These are phyloP conservation scores for Sphagnum tenellum DNA, from an alignment of 225 moss, liverwort and hornwort genomes.

Conservation along the genomic window DNA sequence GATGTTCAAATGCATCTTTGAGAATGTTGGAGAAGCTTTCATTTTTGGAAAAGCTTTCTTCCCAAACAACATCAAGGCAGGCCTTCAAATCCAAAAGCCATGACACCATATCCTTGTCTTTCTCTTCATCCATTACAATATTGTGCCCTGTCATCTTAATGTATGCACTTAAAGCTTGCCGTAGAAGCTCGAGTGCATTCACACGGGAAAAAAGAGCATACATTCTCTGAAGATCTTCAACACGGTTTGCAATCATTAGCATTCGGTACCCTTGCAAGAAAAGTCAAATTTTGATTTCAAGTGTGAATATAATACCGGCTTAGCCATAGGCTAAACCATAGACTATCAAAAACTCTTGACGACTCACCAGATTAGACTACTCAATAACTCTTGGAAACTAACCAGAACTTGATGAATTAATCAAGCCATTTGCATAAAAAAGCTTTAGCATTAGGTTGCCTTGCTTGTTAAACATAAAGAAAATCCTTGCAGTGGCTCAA, in stretches of 20 bases:
- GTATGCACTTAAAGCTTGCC: constrained; percentile 63
- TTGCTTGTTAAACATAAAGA: too few relatives aligned
- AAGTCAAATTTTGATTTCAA: not conserved
- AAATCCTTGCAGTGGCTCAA: too few relatives aligned
- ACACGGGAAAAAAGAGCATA: constrained; percentile 84
- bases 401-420: too few relatives aligned
- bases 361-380: too few relatives aligned
- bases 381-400: too few relatives aligned
- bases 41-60: constrained; percentile 85
- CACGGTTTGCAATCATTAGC: constrained; percentile 96
- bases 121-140: constrained; percentile 98
- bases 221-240: constrained; percentile 80
- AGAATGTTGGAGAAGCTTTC: constrained; percentile 87
- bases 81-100: constrained; percentile 94
- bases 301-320: too few relatives aligned
- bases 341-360: too few relatives aligned
- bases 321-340: too few relatives aligned
- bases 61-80: constrained; percentile 88
- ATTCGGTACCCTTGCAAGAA: constrained; percentile 69
- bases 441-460: too few relatives aligned
- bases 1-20: constrained; percentile 96
- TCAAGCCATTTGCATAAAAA: too few relatives aligned
- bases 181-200: constrained; percentile 60
- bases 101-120: constrained; percentile 95
- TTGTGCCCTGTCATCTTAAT: constrained; percentile 83